phyloP scores from a whole-genome alignment of 768 basidiomycete genomes.

The Galerina marginata region DNA sequence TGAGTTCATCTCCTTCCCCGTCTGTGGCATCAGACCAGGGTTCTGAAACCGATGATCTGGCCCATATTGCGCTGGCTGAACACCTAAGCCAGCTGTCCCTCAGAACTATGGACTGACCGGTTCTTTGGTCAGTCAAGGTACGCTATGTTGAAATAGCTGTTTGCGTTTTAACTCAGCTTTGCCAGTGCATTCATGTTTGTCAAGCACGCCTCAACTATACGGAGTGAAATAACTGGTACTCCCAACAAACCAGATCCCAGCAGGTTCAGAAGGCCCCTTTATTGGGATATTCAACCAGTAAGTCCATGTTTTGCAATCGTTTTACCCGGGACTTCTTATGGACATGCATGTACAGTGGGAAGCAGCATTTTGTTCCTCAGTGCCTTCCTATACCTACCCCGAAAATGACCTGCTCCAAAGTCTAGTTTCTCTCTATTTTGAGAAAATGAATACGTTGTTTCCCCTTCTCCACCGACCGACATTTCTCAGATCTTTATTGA shows the following conservation, averaged over 20 bases:
- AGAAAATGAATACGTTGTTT: slow-evolving; percentile 48
- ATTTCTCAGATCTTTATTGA: slow-evolving; percentile 57
- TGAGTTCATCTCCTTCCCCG: slow-evolving; percentile 10
- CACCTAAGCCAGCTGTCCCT: slow-evolving; percentile 37
- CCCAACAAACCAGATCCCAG: slow-evolving; percentile 13
- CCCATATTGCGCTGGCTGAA: slow-evolving; percentile 38
- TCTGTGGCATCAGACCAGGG: slow-evolving; percentile 17
- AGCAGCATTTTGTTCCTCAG: slow-evolving; percentile 23
- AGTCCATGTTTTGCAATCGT: neutral
- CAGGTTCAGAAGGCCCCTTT: slow-evolving; percentile 29
- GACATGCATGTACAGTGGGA: slow-evolving; percentile 40
- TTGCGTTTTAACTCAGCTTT: neutral
- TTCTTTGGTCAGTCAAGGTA: slow-evolving; percentile 50
- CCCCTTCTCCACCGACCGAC: slow-evolving; percentile 74
- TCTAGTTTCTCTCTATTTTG: slow-evolving; percentile 67
- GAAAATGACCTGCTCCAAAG: slow-evolving; percentile 49
- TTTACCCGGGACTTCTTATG: neutral
- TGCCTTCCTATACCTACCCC: slow-evolving; percentile 49
- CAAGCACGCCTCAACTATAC: slow-evolving; percentile 46
- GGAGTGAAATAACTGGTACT: slow-evolving; percentile 41
- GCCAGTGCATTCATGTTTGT: slow-evolving; percentile 47
- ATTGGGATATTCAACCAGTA: slow-evolving; percentile 38
- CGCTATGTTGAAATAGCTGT: neutral
- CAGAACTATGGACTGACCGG: slow-evolving; percentile 33
- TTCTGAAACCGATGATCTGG: slow-evolving; percentile 35